A percentile compares a stretch with the other conserved stretches of the same genome.
These are phyloP conservation scores for Exophiala lecanii-corni DNA, from an alignment of 2,329 filamentous ascomycete species.

Conservation along the genomic window DNA sequence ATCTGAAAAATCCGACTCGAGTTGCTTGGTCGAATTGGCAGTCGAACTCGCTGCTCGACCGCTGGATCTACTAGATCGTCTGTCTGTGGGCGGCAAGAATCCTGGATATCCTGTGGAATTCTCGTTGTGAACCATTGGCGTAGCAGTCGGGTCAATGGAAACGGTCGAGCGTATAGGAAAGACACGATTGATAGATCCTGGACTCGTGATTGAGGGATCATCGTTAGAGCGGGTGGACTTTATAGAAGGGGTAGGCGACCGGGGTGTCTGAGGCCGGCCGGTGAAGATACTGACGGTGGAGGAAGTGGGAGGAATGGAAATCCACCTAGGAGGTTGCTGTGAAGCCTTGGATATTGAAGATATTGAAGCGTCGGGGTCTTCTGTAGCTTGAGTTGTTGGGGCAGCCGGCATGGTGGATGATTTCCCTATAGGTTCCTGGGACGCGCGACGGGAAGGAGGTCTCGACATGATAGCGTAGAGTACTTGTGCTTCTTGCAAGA, in stretches of 20 bases:
- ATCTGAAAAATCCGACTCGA: not conserved
- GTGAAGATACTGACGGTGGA: slow-evolving; percentile 25
- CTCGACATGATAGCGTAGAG: slow-evolving; percentile 10
- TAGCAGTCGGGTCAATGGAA: slow-evolving; percentile 58
- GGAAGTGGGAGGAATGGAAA: slow-evolving; percentile 8
- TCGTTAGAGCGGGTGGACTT: slow-evolving; percentile 10
- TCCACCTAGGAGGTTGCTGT: slow-evolving; percentile 17
- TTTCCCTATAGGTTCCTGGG: slow-evolving; percentile 1
- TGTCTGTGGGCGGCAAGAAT: slow-evolving; percentile 4
- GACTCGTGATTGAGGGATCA: slow-evolving; percentile 23
- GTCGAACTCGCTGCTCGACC: not conserved
- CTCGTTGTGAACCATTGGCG: slow-evolving; percentile 21
- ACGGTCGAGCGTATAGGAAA: slow-evolving; percentile 80
- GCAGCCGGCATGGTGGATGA: not conserved
- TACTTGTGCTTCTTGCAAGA: not conserved
- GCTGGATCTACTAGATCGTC: not conserved
- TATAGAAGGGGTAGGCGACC: slow-evolving; percentile 4
- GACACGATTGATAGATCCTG: slow-evolving; percentile 54
- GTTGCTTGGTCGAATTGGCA: not conserved
- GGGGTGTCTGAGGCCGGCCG: slow-evolving; percentile 5
- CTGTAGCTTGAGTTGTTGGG: not conserved
- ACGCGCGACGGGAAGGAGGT: slow-evolving; percentile 5
- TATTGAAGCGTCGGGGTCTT: not conserved
- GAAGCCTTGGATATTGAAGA: not conserved
- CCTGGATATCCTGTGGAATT: slow-evolving; percentile 17